A percentile compares a stretch with the other conserved stretches of the same genome.
phyloP scores from a whole-genome alignment of 208 protist genomes.

The Wallacemonas sp. region DNA sequence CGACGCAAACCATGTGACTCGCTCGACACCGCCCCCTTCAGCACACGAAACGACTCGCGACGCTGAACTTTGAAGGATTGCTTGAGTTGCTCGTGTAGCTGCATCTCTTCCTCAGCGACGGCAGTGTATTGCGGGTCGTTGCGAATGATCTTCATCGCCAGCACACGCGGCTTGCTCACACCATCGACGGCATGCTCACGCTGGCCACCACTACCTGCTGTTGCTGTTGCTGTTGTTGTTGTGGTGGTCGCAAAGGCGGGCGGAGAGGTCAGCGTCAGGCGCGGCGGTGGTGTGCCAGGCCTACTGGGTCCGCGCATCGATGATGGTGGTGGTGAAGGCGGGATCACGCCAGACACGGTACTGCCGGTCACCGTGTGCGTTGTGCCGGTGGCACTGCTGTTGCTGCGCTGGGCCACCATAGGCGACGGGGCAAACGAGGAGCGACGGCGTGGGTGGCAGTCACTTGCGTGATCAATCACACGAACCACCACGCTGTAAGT shows the following conservation, averaged over 20 bases:
- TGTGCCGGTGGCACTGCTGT: no score
- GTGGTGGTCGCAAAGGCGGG: no score
- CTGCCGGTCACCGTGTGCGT: no score
- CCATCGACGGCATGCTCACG: constrained; percentile 8
- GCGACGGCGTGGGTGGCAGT: no score
- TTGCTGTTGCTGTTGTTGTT: neutral
- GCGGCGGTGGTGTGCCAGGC: neutral
- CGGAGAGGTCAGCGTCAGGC: neutral
- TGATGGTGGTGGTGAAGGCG: neutral
- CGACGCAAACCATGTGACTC: no score
- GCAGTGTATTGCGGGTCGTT: constrained; percentile 33
- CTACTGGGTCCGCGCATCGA: constrained; percentile 2
- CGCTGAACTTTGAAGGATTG: constrained; percentile 16
- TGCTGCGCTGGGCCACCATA: no score
- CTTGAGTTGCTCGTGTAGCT: constrained; percentile 37
- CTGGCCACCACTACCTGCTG: neutral
- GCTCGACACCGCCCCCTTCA: neutral
- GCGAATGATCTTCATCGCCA: constrained; percentile 43
- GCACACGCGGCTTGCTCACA: constrained; percentile 11
- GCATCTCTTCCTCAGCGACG: constrained; percentile 50
- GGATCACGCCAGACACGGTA: constrained; percentile 32
- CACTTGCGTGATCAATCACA: constrained; percentile 83
- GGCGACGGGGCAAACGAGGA: no score
- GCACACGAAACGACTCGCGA: constrained; percentile 7
- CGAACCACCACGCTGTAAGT: constrained; percentile 82